phyloP scores from a whole-genome alignment of 169 alveolate species.

The Cryptosporidium parvum region DNA sequence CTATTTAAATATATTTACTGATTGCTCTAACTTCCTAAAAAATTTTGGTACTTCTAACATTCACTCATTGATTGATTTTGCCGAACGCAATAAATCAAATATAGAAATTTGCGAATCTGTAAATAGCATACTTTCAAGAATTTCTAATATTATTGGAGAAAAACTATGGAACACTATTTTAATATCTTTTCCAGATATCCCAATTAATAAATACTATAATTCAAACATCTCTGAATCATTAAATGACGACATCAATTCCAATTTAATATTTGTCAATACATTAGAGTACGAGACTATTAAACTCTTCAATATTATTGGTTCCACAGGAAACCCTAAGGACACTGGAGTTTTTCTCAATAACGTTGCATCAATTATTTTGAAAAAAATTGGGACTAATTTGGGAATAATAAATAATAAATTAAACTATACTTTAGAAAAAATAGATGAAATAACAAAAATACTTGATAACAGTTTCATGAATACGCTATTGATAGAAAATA shows the following conservation, averaged over 20 bases:
- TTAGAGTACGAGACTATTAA: slow-evolving; percentile 36
- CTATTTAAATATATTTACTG: background rate
- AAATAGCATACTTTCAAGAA: slow-evolving; percentile 3
- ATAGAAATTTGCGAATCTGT: background rate
- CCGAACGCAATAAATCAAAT: background rate
- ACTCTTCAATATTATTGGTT: slow-evolving; percentile 34
- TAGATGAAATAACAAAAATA: background rate
- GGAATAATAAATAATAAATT: slow-evolving; percentile 2
- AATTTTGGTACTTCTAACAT: slow-evolving; percentile 39
- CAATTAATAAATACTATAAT: background rate
- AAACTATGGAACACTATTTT: slow-evolving; percentile 19
- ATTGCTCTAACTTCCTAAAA: background rate
- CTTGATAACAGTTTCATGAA: background rate
- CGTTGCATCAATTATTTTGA: background rate
- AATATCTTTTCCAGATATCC: background rate
- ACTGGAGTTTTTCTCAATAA: slow-evolving; percentile 2
- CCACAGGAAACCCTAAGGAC: slow-evolving; percentile 54
- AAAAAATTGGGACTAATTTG: background rate
- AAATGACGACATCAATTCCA: background rate
- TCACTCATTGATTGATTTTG: slow-evolving; percentile 19
- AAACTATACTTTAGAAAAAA: slow-evolving; percentile 6
- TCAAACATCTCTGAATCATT: background rate
- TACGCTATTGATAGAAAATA: slow-evolving; percentile 6
- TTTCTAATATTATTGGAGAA: background rate
- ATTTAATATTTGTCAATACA: slow-evolving; percentile 4